phyloP scores from a whole-genome alignment of 768 basidiomycete genomes.

The Tulasnella sp. region DNA sequence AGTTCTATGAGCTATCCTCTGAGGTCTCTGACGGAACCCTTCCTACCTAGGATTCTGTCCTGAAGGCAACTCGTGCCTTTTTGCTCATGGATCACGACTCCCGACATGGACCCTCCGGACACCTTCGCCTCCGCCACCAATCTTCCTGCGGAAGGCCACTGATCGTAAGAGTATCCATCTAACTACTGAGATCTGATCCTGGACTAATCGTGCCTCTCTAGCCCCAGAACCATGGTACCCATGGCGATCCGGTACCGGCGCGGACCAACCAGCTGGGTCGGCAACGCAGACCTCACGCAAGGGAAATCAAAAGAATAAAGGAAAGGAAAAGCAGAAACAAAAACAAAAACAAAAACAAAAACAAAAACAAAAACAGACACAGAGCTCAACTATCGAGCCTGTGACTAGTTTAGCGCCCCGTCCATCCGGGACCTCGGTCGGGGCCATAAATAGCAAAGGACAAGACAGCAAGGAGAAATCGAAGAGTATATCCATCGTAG shows the following conservation, averaged over 20 bases:
- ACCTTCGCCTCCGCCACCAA: neutral
- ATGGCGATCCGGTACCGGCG: too few relatives aligned
- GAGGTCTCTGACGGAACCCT: neutral
- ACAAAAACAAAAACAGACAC: neutral
- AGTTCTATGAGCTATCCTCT: neutral
- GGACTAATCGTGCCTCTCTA: too few relatives aligned
- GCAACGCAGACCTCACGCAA: neutral
- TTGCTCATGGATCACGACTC: neutral
- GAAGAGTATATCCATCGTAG: too few relatives aligned
- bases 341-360: neutral
- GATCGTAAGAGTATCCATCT: neutral
- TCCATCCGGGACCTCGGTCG: too few relatives aligned
- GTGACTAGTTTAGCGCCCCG: too few relatives aligned
- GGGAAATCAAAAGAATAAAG: neutral
- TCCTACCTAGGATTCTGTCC: neutral
- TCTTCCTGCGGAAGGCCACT: neutral
- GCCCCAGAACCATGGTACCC: too few relatives aligned
- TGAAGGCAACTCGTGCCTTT: neutral
- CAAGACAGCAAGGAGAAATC: too few relatives aligned
- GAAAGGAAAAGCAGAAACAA: neutral
- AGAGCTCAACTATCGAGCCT: too few relatives aligned
- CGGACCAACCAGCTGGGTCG: too few relatives aligned
- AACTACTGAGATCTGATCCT: neutral
- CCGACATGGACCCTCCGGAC: neutral
- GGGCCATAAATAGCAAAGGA: too few relatives aligned